phyloP scores from a whole-genome alignment of 2,329 filamentous ascomycete genomes.

The Setomelanomma holmii region DNA sequence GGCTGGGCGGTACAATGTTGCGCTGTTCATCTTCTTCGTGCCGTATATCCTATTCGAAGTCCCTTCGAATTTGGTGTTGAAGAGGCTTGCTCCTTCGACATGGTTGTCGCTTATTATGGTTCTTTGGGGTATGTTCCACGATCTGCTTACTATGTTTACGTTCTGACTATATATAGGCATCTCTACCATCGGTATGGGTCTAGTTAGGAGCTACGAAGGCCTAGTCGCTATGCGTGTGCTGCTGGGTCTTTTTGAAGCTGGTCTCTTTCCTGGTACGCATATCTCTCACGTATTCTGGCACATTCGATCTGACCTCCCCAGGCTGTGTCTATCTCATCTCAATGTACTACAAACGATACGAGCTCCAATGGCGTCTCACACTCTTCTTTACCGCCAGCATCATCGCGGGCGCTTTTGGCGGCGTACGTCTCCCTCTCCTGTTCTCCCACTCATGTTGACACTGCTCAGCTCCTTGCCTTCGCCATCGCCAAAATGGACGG shows the following conservation, averaged over 20 bases:
- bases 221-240: constrained; percentile 56
- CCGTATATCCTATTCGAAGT: constrained; percentile 48
- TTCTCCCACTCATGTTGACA: background rate
- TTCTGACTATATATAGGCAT: constrained; percentile 23
- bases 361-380: constrained; percentile 51
- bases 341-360: constrained; percentile 54
- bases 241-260: constrained; percentile 49
- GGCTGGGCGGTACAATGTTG: constrained; percentile 44
- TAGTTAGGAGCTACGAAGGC: constrained; percentile 56
- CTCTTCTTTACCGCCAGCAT: constrained; percentile 53
- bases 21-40: constrained; percentile 49
- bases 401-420: constrained; percentile 52
- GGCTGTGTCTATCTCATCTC: constrained; percentile 42
- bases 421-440: constrained; percentile 27
- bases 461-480: constrained; percentile 46
- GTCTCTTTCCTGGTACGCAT: constrained; percentile 34
- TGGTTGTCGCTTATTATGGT: constrained; percentile 50
- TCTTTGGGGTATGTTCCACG: constrained; percentile 41
- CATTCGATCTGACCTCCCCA: background rate
- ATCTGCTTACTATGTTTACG: background rate
- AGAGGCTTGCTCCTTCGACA: constrained; percentile 47
- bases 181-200: constrained; percentile 54
- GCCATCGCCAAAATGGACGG: constrained; percentile 68
- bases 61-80: constrained; percentile 49
- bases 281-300: background rate